phyloP scores from a whole-genome alignment of 2,329 filamentous ascomycete species.

The Davidsoniella australis region DNA sequence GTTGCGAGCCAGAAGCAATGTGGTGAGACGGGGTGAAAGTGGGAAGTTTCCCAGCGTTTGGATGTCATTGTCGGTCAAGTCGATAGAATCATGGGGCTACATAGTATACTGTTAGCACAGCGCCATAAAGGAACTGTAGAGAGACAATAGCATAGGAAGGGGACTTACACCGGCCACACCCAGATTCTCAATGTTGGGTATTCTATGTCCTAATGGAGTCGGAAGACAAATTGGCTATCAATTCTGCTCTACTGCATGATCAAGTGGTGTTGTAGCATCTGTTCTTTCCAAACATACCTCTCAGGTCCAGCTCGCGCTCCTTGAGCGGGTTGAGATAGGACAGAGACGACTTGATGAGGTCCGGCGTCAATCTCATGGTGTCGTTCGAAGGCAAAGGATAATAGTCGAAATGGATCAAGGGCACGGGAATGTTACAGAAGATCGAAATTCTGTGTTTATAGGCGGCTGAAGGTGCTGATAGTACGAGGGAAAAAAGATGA shows the following conservation, averaged over 20 bases:
- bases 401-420: not conserved
- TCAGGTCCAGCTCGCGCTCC: constrained; percentile 95
- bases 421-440: too few species aligned
- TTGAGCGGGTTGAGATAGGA: constrained; percentile 98
- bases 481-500: not conserved
- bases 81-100: constrained; percentile 88
- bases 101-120: not conserved
- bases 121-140: not conserved
- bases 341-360: constrained; percentile 84
- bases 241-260: constrained; percentile 47
- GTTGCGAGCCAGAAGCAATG: constrained; percentile 78
- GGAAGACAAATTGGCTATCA: constrained; percentile 48
- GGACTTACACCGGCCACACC: constrained; percentile 73
- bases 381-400: constrained; percentile 5
- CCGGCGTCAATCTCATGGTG: constrained; percentile 83
- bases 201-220: constrained; percentile 74
- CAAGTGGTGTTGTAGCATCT: constrained; percentile 77
- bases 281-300: constrained; percentile 95
- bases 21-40: constrained; percentile 71
- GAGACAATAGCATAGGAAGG: constrained; percentile 2
- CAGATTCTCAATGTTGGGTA: constrained; percentile 92
- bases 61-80: constrained; percentile 97
- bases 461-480: too few species aligned
- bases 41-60: constrained; percentile 81
- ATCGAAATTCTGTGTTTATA: too few species aligned